Base-by-base conservation (phyloP, 768 basidiomycete species). In the Boletus vermiculosoides region DNA sequence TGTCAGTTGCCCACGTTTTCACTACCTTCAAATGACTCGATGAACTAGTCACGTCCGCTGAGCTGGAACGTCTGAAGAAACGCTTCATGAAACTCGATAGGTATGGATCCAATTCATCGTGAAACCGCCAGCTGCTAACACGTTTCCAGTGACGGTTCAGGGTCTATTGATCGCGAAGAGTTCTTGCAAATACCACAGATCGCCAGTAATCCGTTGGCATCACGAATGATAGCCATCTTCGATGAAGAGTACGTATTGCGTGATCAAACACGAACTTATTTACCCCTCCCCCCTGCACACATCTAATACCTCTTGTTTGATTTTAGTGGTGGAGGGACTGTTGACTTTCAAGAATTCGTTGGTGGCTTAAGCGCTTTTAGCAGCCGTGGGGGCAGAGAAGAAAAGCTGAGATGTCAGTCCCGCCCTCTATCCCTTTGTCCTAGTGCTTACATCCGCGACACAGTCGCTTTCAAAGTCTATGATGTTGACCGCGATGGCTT, bases 1-100 rank as follows among this genome's bases (percentile, higher is more conserved):
- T 69, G 93, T 85, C 41, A 12, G 30, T 46, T 7, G 39, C 18
- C 37, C 53, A n/a, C 15, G 16, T 45, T 39, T 44, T 39, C 15
- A 41, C 30, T 42, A 16, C 46, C 20, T 28, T 47, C n/a, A n/a
- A 58, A 56, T 59, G 54, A 60, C 63, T 54, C 34, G 40, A 52
- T 57, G 16, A 30, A 45, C 44, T 70, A 98, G 97, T 99, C 87
- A 98, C 92, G 20, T 90, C 89, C 48, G 83, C 86, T 47, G 97
- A 99, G 76, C 78, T 99, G 64, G 92, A 98, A 64, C 83, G 97
- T 52, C 81, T 98, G 65, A 97, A 97, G 83, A 98, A 98, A 73
- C 88, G 97, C 52, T 98, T 99, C 74, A 98, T 98, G 94, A 99
- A 99, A 77, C 88, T 99, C 64, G 97, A 99, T 73, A 91, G 88